Conservation (phyloP, 257 asterid genomes). For the Solanum bulbocastanum region DNA sequence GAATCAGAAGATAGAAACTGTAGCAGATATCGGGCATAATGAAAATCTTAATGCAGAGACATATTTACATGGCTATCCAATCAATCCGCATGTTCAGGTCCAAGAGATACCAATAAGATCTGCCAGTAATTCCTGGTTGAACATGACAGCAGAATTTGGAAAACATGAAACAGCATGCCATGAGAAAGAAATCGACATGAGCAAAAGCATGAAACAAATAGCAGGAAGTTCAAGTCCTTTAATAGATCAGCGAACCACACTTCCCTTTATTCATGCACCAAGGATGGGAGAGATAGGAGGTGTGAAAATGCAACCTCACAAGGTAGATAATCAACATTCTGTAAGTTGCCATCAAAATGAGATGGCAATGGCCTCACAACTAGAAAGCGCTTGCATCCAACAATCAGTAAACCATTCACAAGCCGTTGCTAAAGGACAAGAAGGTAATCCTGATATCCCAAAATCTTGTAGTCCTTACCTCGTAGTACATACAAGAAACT, state of each 20-base stretch:
- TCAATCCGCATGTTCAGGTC: conserved; percentile 8
- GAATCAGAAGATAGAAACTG: conserved; percentile 27
- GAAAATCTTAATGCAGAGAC: conserved; percentile 3
- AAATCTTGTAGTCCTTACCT: neutral
- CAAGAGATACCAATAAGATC: conserved; percentile 16
- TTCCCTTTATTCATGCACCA: conserved; percentile 21
- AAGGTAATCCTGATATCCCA: conserved; percentile 22
- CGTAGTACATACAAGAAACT: neutral
- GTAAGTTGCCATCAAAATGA: conserved; percentile 17
- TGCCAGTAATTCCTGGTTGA: conserved; percentile 22
- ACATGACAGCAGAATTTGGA: conserved; percentile 26
- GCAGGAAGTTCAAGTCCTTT: conserved; percentile 15
- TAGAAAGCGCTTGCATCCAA: conserved; percentile 7
- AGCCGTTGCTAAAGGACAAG: conserved; percentile 22
- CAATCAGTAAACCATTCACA: conserved; percentile 29
- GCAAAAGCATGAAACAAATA: conserved; percentile 19
- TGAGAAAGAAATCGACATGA: conserved; percentile 19
- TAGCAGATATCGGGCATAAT: conserved; percentile 11
- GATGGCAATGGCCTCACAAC: conserved; percentile 17
- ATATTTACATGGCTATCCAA: conserved; percentile 15
- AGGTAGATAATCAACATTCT: conserved; percentile 15
- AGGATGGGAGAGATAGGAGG: conserved; percentile 7
- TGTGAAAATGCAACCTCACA: conserved; percentile 13
- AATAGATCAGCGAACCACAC: conserved; percentile 18
- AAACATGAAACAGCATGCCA: conserved; percentile 28